These are phyloP conservation scores for Rosellinia necatrix DNA, from an alignment of 2,329 filamentous ascomycete genomes.

Conservation along the genomic window DNA sequence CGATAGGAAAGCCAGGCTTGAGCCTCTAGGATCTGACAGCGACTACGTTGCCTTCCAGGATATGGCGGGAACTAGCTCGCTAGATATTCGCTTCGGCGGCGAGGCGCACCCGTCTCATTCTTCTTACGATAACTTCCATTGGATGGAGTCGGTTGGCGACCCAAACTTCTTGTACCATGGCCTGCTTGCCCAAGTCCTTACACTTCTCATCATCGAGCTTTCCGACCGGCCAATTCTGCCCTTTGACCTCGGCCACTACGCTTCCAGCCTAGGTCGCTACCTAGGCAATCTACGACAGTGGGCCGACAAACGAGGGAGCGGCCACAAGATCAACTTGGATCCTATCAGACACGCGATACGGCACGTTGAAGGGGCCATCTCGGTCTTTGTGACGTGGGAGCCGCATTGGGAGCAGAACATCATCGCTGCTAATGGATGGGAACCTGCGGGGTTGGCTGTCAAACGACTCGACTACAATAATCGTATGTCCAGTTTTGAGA, in stretches of 20 bases:
- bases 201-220: conserved; percentile 82
- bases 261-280: conserved; percentile 66
- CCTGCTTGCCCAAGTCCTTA: conserved; percentile 77
- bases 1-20: conserved; percentile 62
- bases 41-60: conserved; percentile 92
- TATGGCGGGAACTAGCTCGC: conserved; percentile 83
- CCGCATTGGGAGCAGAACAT: conserved; percentile 75
- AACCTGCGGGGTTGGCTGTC: conserved; percentile 69
- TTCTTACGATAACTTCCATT: conserved; percentile 88
- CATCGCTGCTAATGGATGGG: conserved; percentile 73
- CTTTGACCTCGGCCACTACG: conserved; percentile 79
- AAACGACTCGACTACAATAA: conserved; percentile 78
- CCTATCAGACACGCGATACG: conserved; percentile 67
- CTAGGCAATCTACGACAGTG: conserved; percentile 70
- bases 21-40: conserved; percentile 72
- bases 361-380: conserved; percentile 62
- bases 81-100: conserved; percentile 81
- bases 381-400: conserved; percentile 76
- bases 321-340: conserved; percentile 54
- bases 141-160: conserved; percentile 81
- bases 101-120: conserved; percentile 73
- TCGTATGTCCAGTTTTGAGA: conserved; percentile 81
- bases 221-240: conserved; percentile 81
- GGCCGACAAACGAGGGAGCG: conserved; percentile 51
- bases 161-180: conserved; percentile 82